Evolutionary conservation across 2,329 filamentous ascomycete genomes (phyloP).

Genomic region (Pyrenophora tritici-repentis): DNA sequence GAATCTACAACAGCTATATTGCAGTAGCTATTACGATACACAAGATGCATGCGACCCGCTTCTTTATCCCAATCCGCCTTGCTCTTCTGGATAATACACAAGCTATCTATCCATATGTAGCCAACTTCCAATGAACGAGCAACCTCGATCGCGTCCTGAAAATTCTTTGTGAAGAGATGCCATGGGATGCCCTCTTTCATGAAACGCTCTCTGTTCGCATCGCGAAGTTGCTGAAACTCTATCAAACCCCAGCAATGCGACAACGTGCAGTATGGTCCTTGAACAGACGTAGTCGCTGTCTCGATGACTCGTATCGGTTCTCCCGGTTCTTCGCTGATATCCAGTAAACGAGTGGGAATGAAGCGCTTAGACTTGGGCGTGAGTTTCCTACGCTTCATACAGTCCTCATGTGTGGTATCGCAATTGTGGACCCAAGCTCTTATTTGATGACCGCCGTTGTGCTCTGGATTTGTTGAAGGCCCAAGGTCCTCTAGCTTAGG

Average conservation of each 20-base stretch:
- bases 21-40: conserved; percentile 37
- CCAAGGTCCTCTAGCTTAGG: conserved; percentile 15
- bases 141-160: conserved; percentile 31
- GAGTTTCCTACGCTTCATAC: conserved; percentile 19
- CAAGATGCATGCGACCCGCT: conserved; percentile 30
- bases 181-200: conserved; percentile 23
- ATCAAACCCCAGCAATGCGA: conserved; percentile 33
- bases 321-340: conserved; percentile 11
- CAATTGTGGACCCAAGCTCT: conserved; percentile 25
- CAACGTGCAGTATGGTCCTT: conserved; percentile 27
- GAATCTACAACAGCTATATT: conserved; percentile 38
- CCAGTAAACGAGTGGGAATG: conserved; percentile 31
- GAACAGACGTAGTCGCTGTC: conserved; percentile 13
- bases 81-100: conserved; percentile 26
- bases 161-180: conserved; percentile 25
- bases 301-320: conserved; percentile 21
- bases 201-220: conserved; percentile 10
- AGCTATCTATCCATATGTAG: conserved; percentile 38
- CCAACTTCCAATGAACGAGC: conserved; percentile 24
- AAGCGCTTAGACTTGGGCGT: conserved; percentile 3
- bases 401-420: conserved; percentile 20
- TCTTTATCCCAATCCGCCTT: conserved; percentile 27
- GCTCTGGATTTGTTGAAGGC: conserved; percentile 4
- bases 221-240: conserved; percentile 12
- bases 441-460: conserved; percentile 10